phyloP scores from a whole-genome alignment of 768 basidiomycete genomes.

The Hypholoma sublateritium region DNA sequence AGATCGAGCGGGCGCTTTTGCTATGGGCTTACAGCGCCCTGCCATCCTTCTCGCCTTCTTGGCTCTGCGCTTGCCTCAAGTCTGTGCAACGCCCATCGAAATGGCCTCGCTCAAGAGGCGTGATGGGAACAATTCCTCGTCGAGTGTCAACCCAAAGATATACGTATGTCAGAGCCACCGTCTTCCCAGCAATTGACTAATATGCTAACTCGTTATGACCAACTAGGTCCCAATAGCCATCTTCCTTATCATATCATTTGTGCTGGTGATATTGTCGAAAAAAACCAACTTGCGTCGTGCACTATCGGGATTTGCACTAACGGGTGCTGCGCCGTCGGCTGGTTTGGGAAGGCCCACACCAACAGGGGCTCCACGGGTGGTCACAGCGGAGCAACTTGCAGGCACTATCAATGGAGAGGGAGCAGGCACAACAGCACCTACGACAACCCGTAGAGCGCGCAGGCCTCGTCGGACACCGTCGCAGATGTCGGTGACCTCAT shows the following conservation, averaged over 20 bases:
- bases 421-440: conserved; percentile 16
- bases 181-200: background rate
- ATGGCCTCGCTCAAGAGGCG: conserved; percentile 3
- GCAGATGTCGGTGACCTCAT: conserved; percentile 74
- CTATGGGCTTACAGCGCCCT: background rate
- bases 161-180: conserved; percentile 11
- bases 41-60: background rate
- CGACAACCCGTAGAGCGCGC: conserved; percentile 30
- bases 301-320: conserved; percentile 9
- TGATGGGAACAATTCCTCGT: background rate
- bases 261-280: conserved; percentile 14
- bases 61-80: background rate
- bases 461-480: conserved; percentile 67
- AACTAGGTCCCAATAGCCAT: conserved; percentile 27
- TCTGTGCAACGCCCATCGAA: conserved; percentile 7
- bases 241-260: conserved; percentile 20
- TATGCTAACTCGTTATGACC: background rate
- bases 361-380: conserved; percentile 21
- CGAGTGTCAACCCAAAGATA: conserved; percentile 12
- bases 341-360: background rate
- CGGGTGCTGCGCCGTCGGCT: conserved; percentile 3
- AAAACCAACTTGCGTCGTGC: conserved; percentile 10
- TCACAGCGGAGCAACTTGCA: conserved; percentile 61
- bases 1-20: background rate
- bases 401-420: conserved; percentile 38